Evolutionary conservation across 208 protist species (phyloP), one percentile per base, ranked within the genome.

Genomic region (Wallacemonas sp.): DNA sequence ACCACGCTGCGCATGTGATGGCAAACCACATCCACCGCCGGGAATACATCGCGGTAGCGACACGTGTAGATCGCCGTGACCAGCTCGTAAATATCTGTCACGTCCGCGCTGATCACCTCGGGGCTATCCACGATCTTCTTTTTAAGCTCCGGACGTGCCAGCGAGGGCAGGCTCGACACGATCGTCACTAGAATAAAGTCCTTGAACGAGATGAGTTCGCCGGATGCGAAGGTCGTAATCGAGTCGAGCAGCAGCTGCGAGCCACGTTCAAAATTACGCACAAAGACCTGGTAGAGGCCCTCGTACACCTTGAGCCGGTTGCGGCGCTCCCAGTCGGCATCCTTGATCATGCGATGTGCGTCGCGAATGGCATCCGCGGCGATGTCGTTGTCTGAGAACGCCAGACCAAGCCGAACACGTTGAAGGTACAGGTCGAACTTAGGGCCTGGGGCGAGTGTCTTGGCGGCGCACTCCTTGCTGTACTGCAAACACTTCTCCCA

Each of bases 301-400:
- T 99, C 97, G 76, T 99, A 99, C 22, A 99, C 98, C 83, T 99
- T 99, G 24, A 99, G 92, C 30, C 98, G 86, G 82, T 99, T 99
- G 51, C 96, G 88, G 21, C 98, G 87, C 79, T 99, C 98, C 98
- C 98, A 99, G 75, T 99, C 98, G 46, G 98, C 96, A 26, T 98
- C 97, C 73, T 98, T 91, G 68, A 99, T 97, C 19, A 99, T 87
- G 15, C 98, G 78, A 58, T 89, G 72, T 19, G 97, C 96, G 53
- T 97, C 86, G 11, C 82, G 88, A 65, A 99, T 95, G 55, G 93
- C 93, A 47, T 90, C 86, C 11, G 80, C 90, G 24, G 98, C 79
- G 47, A 97, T 77, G 19, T 95, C 85, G 47, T 96, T 89, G 71
- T 99, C 96, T 26, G 82, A 96, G 66, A 97, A 98, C 56, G 97